A percentile compares a stretch with the other conserved stretches of the same genome.
These are phyloP conservation scores for Xylariales sp. DNA, from an alignment of 2,329 filamentous ascomycete species.

Conservation along the genomic window DNA sequence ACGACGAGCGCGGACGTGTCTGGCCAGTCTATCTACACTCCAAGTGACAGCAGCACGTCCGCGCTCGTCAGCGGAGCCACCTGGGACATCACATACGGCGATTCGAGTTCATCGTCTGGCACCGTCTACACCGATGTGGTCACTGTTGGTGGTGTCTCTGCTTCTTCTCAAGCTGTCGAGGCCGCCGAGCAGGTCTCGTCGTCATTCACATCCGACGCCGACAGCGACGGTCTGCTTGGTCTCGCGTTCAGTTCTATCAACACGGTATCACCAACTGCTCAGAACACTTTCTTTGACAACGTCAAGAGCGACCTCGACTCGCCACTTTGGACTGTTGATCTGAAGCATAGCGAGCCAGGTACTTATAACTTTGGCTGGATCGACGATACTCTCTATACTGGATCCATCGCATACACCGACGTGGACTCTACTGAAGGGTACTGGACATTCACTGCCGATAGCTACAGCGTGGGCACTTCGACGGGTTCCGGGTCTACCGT, in stretches of 20 bases:
- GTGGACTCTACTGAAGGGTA: slow-evolving; percentile 24
- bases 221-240: slow-evolving; percentile 29
- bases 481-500: too few species aligned
- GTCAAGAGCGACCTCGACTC: slow-evolving; percentile 19
- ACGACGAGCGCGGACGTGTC: slow-evolving; percentile 17
- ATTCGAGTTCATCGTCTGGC: slow-evolving; percentile 28
- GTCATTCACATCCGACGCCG: slow-evolving; percentile 26
- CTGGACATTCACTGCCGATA: slow-evolving; percentile 26
- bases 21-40: slow-evolving; percentile 25
- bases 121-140: slow-evolving; percentile 28
- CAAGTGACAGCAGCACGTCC: slow-evolving; percentile 20
- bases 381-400: slow-evolving; percentile 21
- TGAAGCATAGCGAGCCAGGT: slow-evolving; percentile 25
- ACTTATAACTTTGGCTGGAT: slow-evolving; percentile 31
- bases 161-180: slow-evolving; percentile 26
- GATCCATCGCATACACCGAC: slow-evolving; percentile 22
- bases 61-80: slow-evolving; percentile 20
- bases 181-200: slow-evolving; percentile 22
- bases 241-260: slow-evolving; percentile 31
- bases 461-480: slow-evolving; percentile 22
- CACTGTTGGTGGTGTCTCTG: slow-evolving; percentile 24
- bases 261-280: slow-evolving; percentile 21
- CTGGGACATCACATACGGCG: slow-evolving; percentile 29
- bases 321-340: slow-evolving; percentile 28
- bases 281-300: slow-evolving; percentile 31